Percentiles rank a stretch among this genome's conserved stretches.
These are phyloP conservation scores for Fusarium pseudoanthophilum DNA, from an alignment of 2,329 filamentous ascomycete genomes.

Conservation along the genomic window DNA sequence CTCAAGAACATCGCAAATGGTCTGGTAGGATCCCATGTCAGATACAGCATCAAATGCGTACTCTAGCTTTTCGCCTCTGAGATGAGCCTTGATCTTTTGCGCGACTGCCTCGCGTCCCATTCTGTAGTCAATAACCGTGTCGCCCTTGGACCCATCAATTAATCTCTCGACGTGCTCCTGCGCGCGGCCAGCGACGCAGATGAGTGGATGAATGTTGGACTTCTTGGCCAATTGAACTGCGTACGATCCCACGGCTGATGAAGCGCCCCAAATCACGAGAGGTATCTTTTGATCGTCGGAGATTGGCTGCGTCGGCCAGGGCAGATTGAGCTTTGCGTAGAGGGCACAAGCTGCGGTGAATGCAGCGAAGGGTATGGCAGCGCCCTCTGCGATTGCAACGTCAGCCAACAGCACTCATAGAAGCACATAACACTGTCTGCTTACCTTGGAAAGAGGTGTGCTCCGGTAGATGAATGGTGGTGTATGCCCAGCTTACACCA, in stretches of 20 bases:
- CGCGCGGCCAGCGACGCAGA: conserved; percentile 26
- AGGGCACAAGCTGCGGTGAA: conserved; percentile 26
- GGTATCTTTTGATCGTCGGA: background rate
- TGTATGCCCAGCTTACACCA: conserved; percentile 17
- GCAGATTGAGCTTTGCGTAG: background rate
- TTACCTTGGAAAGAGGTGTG: conserved; percentile 12
- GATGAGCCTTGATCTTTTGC: background rate
- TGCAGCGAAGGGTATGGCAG: conserved; percentile 10
- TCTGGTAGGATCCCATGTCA: conserved; percentile 28
- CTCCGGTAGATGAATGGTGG: conserved; percentile 16
- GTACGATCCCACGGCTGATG: conserved; percentile 27
- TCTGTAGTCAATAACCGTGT: conserved; percentile 29
- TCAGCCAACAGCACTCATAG: background rate
- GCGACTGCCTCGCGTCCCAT: background rate
- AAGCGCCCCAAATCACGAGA: conserved; percentile 27
- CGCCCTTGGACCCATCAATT: conserved; percentile 17
- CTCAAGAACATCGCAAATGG: conserved; percentile 21
- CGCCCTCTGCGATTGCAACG: background rate
- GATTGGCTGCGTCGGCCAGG: conserved; percentile 1
- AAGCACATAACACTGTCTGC: rapidly evolving
- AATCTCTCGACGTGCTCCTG: conserved; percentile 17
- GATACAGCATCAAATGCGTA: conserved; percentile 26
- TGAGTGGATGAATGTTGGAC: conserved; percentile 27
- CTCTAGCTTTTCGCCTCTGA: background rate
- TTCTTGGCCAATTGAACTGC: conserved; percentile 17